Base-by-base conservation (phyloP, 768 basidiomycete species). In the Fomitopsis pulvina region DNA sequence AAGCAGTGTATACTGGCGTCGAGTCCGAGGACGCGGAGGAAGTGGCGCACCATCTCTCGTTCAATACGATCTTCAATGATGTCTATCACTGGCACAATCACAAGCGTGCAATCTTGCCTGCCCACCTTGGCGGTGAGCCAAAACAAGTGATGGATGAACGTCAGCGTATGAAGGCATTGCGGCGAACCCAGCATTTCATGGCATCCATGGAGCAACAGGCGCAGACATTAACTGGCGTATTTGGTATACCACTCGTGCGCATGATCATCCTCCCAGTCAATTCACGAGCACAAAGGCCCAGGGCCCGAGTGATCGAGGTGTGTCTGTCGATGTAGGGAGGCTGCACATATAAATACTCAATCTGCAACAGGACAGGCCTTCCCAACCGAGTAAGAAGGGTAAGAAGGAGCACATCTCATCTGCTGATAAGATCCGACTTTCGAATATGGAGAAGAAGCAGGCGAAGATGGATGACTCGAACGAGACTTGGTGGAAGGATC, bases 151-250 rank as follows among this genome's bases (percentile, higher is more conserved):
- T 55, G 27, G 66, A 70, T 42, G 69, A 61, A 47, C 57, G 69
- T 62, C 66, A 68, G 47, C 69, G 71, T 24, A 63, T 48, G 51
- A 69, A 61, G 54, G 62, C 57, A 42, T 65, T 78, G 40, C 63
- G 67, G 14, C 56, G 60, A 14, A 70, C 78, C n/a, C 85, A 87
- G 56, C 66, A 73, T 0, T 79, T 77, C 59, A 83, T 83, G 78
- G 65, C 71, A 27, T 66, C 58, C 11, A 57, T 87, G 48, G 80
- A 81, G 45, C 65, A 71, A 45, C 78, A 80, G 39, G 83, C 85
- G 9, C 75, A 74, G 32, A 83, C 81, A 0, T 60, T 87, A 50
- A 82, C 80, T 0, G 85, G 85, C 0, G 82, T 83, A 4, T 71
- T 70, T 0, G 85, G 85, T 1, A 70, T 67, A 1, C 62, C 63